Percentiles rank a stretch among this genome's conserved stretches.
phyloP scores from a whole-genome alignment of 352 stramenopile genomes.

The Pythium sukuiense region DNA sequence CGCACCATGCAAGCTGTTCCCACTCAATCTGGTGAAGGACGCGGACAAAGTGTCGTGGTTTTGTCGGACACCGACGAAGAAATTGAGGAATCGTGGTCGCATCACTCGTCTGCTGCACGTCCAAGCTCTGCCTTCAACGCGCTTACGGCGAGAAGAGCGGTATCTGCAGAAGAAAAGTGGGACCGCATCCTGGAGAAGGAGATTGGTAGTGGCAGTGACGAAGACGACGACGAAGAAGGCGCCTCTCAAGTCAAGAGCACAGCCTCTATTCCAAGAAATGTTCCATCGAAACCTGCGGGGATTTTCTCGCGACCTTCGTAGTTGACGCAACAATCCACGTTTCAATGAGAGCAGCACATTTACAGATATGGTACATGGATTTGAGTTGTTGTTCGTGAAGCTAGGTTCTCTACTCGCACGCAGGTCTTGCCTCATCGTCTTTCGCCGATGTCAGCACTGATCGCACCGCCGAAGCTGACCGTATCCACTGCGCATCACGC shows the following conservation, averaged over 20 bases:
- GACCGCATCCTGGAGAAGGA: slow-evolving; percentile 60
- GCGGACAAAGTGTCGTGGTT: neutral
- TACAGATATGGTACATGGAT: neutral
- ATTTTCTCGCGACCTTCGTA: neutral
- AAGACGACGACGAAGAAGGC: slow-evolving; percentile 13
- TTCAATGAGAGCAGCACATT: neutral
- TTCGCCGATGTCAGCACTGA: slow-evolving; percentile 12
- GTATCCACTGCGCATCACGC: slow-evolving; percentile 10
- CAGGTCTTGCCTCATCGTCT: slow-evolving; percentile 30
- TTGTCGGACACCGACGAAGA: slow-evolving; percentile 14
- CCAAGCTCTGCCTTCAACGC: slow-evolving; percentile 14
- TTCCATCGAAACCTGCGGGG: neutral
- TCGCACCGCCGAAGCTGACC: neutral
- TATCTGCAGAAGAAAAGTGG: slow-evolving; percentile 68
- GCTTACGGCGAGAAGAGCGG: slow-evolving; percentile 14
- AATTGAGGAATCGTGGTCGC: slow-evolving; percentile 15
- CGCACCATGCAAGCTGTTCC: neutral
- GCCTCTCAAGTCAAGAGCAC: neutral
- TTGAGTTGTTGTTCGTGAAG: neutral
- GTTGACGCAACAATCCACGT: neutral
- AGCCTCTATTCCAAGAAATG: neutral
- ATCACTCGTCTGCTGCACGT: neutral
- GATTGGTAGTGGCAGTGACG: slow-evolving; percentile 27
- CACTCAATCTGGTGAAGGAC: neutral
- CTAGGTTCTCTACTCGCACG: slow-evolving; percentile 16